Base-by-base conservation (phyloP, 768 basidiomycete genomes). In the Lyophyllum shimeji region DNA sequence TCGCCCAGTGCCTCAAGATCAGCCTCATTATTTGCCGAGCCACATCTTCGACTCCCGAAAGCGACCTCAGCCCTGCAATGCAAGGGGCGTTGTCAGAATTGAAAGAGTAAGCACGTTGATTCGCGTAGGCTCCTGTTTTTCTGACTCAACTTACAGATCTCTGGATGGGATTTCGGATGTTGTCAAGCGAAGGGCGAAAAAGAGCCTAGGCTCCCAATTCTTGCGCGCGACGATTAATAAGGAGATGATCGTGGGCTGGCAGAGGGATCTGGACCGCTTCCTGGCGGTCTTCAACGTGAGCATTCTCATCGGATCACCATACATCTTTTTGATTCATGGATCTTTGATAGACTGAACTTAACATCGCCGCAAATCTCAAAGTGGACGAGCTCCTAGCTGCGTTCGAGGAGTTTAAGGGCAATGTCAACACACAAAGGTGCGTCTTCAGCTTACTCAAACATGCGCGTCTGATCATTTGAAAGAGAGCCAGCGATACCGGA, bases 1-100 rank as follows among this genome's bases (percentile, higher is more conserved):
- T 39, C 15, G 56, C 55, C 40, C 56, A 55, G 50, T 61, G 60
- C 21, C 46, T 58, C 24, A 58, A 29, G 15, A 61, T 61, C 23
- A n/a, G 33, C 7, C 52, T 60, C 2, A 13, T 52, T 2, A 33
- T 60, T 48, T 57, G 55, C 52, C 52, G 46, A 1, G 53, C 56
- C 4, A 58, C 60, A 5, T 31, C 18, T 2, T 40, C 34, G 5
- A 47, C 2, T 46, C 29, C 29, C 9, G 9, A 52, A 13, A 27
- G 37, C 11, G 42, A 60, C 11, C 46, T 57, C 17, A 51, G 42
- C 29, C 11, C 9, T 20, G 18, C 20, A 0, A 7, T 51, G 11
- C 40, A 18, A 12, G 21, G 13, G 5, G 59, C 59, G 17, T 43
- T 60, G 11, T 49, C 52, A 1, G 52, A 60, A 7, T 52, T 60